phyloP scores from a whole-genome alignment of 257 asterid genomes.

The Solanum commersonii region DNA sequence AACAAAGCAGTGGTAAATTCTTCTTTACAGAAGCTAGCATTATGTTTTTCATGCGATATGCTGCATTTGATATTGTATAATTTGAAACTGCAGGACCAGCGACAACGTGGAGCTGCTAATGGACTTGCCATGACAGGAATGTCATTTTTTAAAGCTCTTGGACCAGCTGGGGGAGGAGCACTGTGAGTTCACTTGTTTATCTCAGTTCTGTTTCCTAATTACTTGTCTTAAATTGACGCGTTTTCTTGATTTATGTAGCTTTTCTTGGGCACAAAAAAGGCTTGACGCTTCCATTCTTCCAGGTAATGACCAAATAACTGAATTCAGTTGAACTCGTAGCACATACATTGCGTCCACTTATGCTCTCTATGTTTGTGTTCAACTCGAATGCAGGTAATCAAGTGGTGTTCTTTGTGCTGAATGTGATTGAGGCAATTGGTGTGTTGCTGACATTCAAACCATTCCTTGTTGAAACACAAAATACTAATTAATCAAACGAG shows the following conservation, averaged over 20 bases:
- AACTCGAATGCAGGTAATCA: slow-evolving; percentile 17
- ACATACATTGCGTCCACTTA: background rate
- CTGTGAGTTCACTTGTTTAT: slow-evolving; percentile 40
- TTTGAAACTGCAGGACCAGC: slow-evolving; percentile 39
- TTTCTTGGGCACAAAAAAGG: slow-evolving; percentile 63
- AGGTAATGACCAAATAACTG: slow-evolving; percentile 21
- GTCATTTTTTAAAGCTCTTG: slow-evolving; percentile 69
- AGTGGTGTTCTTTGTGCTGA: slow-evolving; percentile 26
- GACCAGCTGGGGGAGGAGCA: slow-evolving; percentile 82
- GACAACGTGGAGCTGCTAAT: slow-evolving; percentile 81
- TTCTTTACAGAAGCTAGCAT: background rate
- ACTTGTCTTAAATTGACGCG: background rate
- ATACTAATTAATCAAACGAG: background rate
- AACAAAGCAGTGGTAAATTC: slow-evolving; percentile 69
- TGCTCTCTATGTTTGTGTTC: background rate
- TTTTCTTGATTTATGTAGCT: slow-evolving; percentile 24
- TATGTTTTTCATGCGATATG: background rate
- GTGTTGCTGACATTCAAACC: slow-evolving; percentile 21
- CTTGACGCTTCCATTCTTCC: slow-evolving; percentile 49
- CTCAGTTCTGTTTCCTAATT: background rate
- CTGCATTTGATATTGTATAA: background rate
- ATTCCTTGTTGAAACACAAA: slow-evolving; percentile 3
- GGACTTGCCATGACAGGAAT: slow-evolving; percentile 80
- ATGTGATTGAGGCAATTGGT: slow-evolving; percentile 17
- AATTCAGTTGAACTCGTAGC: background rate